Base-by-base conservation (phyloP, 306 rosid genomes). In the Quercus berberidifolia region DNA sequence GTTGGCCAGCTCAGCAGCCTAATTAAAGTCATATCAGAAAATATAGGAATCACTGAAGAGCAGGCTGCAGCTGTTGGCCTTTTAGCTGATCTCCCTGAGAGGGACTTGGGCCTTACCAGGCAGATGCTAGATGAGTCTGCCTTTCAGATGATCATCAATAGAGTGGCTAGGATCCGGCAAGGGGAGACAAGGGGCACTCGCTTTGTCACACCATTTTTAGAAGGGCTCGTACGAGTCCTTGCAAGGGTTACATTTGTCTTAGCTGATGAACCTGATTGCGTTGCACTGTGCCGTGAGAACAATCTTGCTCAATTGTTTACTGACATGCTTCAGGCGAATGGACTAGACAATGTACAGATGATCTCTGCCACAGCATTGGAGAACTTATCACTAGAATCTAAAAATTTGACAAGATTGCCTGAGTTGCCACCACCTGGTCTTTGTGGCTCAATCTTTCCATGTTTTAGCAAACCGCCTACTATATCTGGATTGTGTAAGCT, bases 81-180 rank as follows among this genome's bases (percentile, higher is more conserved):
- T 64, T 78, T 96, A 76, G 99, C 98, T 46, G 97, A 93, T 55
- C 91, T 96, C 43, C 99, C 99, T 0, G 98, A 96, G 90, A 88
- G 96, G 90, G 99, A 93, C 84, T 85, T 96, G 78, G 96, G 99
- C 84, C 98, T 96, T 80, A 92, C 98, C 20, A 82, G 99, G 79
- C 99, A 93, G 92, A 93, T 96, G 85, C 88, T 93, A 56, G 98
- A 96, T 78, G 99, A 93, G 62, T 88, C 90, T 74, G 93, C 97
- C 80, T 93, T 96, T 84, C 76, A 78, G 77, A 81, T 91, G 81
- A 90, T 91, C 69, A 76, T 81, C 77, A 84, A 84, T 38, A 88
- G 90, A 81, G 83, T 96, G 70, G 82, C 79, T 70, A 80, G 76
- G 73, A 89, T 96, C 84, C 90, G 92, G 74, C 92, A 90, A 78